These are phyloP conservation scores for Cytauxzoon felis DNA, from an alignment of 169 alveolate genomes.

Conservation along the genomic window DNA sequence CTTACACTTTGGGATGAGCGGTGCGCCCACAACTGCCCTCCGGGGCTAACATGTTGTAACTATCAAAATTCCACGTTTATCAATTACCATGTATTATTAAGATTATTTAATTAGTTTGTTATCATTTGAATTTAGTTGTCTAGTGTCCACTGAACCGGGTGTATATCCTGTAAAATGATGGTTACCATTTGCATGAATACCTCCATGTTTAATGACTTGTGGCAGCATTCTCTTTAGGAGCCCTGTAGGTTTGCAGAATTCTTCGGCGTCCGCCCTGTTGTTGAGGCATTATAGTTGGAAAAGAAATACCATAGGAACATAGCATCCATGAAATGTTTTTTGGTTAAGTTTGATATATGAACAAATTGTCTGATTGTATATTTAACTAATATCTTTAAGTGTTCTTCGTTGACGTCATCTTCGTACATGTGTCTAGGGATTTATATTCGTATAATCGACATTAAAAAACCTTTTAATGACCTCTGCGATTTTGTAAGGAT, in stretches of 20 bases:
- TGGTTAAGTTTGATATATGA: slow-evolving; percentile 45
- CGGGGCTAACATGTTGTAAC: slow-evolving; percentile 55
- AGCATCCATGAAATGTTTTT: slow-evolving; percentile 43
- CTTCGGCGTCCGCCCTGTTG: slow-evolving; percentile 54
- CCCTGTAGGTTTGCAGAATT: slow-evolving; percentile 44
- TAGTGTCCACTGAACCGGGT: background rate
- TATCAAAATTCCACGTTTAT: slow-evolving; percentile 2
- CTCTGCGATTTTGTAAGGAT: slow-evolving; percentile 40
- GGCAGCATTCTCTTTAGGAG: slow-evolving; percentile 54
- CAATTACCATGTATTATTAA: no score
- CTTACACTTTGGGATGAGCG: slow-evolving; percentile 81
- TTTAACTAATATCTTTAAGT: slow-evolving; percentile 49
- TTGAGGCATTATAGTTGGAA: background rate
- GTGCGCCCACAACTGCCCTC: slow-evolving; percentile 78
- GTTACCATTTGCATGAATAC: background rate
- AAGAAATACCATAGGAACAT: slow-evolving; percentile 46
- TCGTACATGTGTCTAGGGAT: slow-evolving; percentile 45
- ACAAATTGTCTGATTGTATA: slow-evolving; percentile 52
- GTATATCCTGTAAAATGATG: background rate
- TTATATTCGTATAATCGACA: background rate
- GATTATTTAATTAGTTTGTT: background rate
- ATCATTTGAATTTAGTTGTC: background rate
- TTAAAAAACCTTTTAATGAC: slow-evolving; percentile 12
- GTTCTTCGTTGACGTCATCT: slow-evolving; percentile 24
- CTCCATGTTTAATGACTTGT: slow-evolving; percentile 58